Evolutionary conservation across 805 yeast species (phyloP), one percentile per base, ranked within the genome.

Genomic region (Ogataea pini): DNA sequence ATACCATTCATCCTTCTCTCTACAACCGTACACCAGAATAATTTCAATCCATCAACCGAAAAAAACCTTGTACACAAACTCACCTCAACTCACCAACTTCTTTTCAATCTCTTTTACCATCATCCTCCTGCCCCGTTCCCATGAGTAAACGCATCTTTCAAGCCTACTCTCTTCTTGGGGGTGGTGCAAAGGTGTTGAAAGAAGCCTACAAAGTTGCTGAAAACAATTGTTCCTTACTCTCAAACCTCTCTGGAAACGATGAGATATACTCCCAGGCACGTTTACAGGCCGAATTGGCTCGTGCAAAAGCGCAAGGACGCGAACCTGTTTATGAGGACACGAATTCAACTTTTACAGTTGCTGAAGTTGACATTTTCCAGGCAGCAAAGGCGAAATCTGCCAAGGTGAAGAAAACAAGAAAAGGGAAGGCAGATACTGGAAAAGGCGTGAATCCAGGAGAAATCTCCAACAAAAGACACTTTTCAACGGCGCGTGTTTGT

Each of bases 351-450:
- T 8, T 27, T 28, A 5, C 50, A 17, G 9, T 40, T 12, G 59
- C 47, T n/a, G 61, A 59, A 1, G 46, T 53, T 17, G 72, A 70
- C 43, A 62, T 70, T 34, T 70, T 59, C 37, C 61, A 58, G 44
- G 46, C 62, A n/a, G 72, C 73, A 2, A 59, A 58, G 31, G 55
- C 59, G 14, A 68, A 67, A 51, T 59, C 72, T 1, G 51, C 39
- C 7, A 50, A 56, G 24, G 59, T 53, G 16, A 62, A 57, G 45
- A 59, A 56, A 38, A 46, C 56, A 2, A 36, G 39, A 3, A 36
- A 44, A 14, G 29, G 22, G 20, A 25, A 39, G 6, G 56, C 52
- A 24, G 58, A 48, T 3, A 39, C 54, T 10, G 22, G 40, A 0
- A 60, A 62, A 39, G 55, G 65, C 10, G 62, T 65, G 2, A 51